Conservation (phyloP, 257 asterid species). For the Hygrophila difformis region DNA sequence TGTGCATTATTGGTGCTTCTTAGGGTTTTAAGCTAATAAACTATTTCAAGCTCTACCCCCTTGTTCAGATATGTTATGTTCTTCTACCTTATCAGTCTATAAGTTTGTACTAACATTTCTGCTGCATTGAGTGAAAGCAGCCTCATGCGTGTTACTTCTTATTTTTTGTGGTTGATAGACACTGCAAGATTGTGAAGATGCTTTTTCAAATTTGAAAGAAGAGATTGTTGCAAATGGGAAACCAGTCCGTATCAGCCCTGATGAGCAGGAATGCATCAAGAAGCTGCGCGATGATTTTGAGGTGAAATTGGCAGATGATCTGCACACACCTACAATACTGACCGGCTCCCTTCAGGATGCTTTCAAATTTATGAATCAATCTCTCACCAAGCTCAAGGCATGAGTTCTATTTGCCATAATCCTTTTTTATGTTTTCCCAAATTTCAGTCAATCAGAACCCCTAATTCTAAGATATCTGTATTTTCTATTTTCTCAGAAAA, state of each 20-base stretch:
- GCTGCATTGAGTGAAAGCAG: no score
- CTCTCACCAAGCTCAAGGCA: constrained; percentile 52
- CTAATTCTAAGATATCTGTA: neutral
- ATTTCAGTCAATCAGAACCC: neutral
- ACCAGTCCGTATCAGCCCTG: constrained; percentile 29
- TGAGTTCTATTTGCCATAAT: constrained; percentile 9
- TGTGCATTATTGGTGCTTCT: no score
- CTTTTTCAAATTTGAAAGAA: constrained; percentile 29
- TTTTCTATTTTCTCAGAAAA: constrained; percentile 20
- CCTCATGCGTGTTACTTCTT: no score
- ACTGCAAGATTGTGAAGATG: constrained; percentile 51
- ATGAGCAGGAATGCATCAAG: constrained; percentile 43
- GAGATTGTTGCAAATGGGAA: constrained; percentile 26
- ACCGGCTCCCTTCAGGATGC: constrained; percentile 61
- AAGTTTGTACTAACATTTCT: no score
- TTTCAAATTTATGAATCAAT: constrained; percentile 45
- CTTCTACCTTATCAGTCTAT: no score
- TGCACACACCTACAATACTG: constrained; percentile 66
- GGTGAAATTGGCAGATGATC: constrained; percentile 63
- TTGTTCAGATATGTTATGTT: no score
- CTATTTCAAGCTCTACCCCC: no score
- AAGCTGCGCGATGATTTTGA: constrained; percentile 56
- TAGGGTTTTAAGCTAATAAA: no score
- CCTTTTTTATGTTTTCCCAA: neutral
- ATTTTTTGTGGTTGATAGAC: constrained; percentile 34